These are phyloP conservation scores for Cryptococcus sp. DNA, from an alignment of 1,284 basidiomycete species.

Conservation along the genomic window DNA sequence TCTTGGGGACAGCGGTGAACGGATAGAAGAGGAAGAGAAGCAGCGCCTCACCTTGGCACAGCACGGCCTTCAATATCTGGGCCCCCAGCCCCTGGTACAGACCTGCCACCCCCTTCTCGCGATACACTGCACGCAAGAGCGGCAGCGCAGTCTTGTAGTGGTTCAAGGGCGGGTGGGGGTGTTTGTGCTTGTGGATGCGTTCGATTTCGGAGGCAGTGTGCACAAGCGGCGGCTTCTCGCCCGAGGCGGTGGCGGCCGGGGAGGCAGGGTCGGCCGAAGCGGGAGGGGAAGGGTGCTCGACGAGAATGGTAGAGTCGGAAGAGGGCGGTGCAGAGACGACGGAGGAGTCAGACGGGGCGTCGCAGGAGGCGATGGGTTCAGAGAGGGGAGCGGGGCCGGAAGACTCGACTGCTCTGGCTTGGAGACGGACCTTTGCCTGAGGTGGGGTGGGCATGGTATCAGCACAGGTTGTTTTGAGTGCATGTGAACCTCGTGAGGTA, in stretches of 20 bases:
- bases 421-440: conserved; percentile 90
- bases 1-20: too few species aligned
- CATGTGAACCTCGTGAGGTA: background rate
- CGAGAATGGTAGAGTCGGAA: conserved; percentile 9
- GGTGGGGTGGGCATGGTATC: background rate
- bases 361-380: background rate
- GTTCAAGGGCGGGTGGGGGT: background rate
- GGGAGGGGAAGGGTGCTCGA: background rate
- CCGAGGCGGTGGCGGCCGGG: background rate
- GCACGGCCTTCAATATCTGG: conserved; percentile 59
- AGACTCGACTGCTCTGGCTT: conserved; percentile 57
- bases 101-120: conserved; percentile 73
- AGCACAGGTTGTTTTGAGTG: background rate
- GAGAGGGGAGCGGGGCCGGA: conserved; percentile 3
- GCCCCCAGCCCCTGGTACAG: conserved; percentile 88
- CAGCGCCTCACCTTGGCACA: conserved; percentile 53
- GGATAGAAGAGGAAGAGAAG: background rate
- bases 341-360: conserved; percentile 31
- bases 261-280: background rate
- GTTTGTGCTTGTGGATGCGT: conserved; percentile 3
- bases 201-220: background rate
- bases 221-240: conserved; percentile 1
- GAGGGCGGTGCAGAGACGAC: conserved; percentile 13
- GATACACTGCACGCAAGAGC: conserved; percentile 67
- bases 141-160: conserved; percentile 32